These are phyloP conservation scores for Cyberlindnera suaveolens DNA, from an alignment of 805 yeast genomes.

Conservation along the genomic window DNA sequence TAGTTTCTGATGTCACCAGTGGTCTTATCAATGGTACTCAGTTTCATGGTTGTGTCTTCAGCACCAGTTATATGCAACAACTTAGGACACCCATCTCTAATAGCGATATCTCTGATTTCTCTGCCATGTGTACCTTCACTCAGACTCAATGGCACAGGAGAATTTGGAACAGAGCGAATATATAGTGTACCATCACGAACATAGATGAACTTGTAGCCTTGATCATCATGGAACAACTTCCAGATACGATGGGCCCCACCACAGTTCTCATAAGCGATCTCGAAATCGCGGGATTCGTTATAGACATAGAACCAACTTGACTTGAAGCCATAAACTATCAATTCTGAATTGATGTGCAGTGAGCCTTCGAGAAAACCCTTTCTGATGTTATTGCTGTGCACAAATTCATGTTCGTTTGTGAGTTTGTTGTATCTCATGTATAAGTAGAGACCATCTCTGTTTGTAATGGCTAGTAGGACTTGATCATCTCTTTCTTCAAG, in stretches of 20 bases:
- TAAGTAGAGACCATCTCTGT: conserved; percentile 62
- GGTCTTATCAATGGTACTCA: conserved; percentile 34
- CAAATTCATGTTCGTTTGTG: conserved; percentile 21
- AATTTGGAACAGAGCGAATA: conserved; percentile 28
- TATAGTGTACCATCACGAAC: conserved; percentile 50
- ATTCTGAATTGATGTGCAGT: conserved; percentile 34
- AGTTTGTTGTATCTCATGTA: conserved; percentile 29
- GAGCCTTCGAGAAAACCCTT: conserved; percentile 83
- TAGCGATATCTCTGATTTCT: conserved; percentile 72
- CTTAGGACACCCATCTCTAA: conserved; percentile 32
- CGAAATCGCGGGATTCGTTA: conserved; percentile 74
- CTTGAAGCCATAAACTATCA: conserved; percentile 74
- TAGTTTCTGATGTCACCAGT: conserved; percentile 39
- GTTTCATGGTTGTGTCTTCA: conserved; percentile 76
- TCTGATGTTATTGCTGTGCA: conserved; percentile 57
- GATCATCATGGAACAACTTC: conserved; percentile 38
- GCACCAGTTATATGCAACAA: conserved; percentile 67
- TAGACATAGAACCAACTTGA: conserved; percentile 73
- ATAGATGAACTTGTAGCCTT: conserved; percentile 43
- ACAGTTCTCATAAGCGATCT: conserved; percentile 63
- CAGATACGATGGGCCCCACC: conserved; percentile 92
- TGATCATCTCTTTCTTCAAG: conserved; percentile 24
- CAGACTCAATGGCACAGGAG: conserved; percentile 28
- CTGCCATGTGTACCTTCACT: conserved; percentile 82
- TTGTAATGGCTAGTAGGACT: conserved; percentile 38